Percentiles rank a stretch among this genome's conserved stretches.
phyloP scores from a whole-genome alignment of 495 filamentous ascomycete species.

The Aspergillus sclerotiicarbonarius region DNA sequence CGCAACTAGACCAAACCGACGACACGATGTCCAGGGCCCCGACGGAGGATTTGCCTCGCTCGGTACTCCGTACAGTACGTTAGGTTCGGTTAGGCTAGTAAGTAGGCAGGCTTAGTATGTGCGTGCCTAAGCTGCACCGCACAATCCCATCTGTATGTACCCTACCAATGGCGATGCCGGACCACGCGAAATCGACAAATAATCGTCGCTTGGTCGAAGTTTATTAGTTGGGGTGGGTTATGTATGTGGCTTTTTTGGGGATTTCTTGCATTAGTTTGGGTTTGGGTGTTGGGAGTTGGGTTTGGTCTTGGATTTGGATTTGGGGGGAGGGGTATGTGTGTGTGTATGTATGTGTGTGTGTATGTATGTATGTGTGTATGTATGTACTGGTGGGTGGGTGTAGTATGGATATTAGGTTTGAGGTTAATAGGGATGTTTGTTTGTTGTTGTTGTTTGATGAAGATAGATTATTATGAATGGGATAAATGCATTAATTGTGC shows the following conservation, averaged over 20 bases:
- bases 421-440: too few relatives aligned
- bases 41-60: too few relatives aligned
- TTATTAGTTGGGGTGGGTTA: background rate
- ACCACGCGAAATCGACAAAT: background rate
- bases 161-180: background rate
- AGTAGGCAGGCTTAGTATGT: too few relatives aligned
- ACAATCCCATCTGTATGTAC: background rate
- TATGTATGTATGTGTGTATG: too few relatives aligned
- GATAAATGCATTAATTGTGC: too few relatives aligned
- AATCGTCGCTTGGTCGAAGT: background rate
- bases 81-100: background rate
- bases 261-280: conserved; percentile 6
- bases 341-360: too few relatives aligned
- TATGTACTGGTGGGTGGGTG: too few relatives aligned
- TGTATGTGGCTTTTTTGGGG: conserved; percentile 3
- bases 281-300: background rate
- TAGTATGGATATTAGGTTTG: too few relatives aligned
- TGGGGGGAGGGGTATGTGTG: background rate
- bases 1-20: background rate
- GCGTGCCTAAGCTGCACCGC: background rate
- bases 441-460: too few relatives aligned
- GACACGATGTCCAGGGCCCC: too few relatives aligned
- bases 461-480: too few relatives aligned
- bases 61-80: too few relatives aligned
- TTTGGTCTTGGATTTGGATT: background rate